Evolutionary conservation across 805 yeast species (phyloP), one percentile per base, ranked within the genome.

Genomic region (Candida chilensis): DNA sequence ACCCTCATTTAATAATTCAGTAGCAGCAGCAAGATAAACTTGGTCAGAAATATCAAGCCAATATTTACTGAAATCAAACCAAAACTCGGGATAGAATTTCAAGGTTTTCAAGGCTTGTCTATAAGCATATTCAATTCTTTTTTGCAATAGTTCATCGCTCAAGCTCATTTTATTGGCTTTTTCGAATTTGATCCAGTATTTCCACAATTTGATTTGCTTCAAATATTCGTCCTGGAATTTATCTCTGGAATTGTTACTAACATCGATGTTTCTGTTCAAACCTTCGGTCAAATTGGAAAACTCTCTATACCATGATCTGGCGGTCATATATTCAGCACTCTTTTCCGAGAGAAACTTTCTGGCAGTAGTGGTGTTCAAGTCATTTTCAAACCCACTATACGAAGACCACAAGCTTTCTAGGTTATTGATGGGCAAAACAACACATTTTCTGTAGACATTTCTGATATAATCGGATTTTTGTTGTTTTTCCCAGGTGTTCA

Each of bases 381-480:
- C 79, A 42, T 78, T 84, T 53, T 90, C 97, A 76, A 92, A 92
- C 35, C 67, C 63, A 15, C 84, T 78, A 52, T 87, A 90, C 30
- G 63, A 75, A 35, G 71, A 62, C 98, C 98, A 90, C 33, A 82
- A 61, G 15, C 64, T 66, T 48, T 88, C 96, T 28, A 90, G 57
- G 36, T 76, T 74, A 29, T 69, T 68, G 17, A 84, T 64, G 4
- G 98, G 98, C n/a, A 76, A 66, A n/a, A 70, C 60, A 13, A 87
- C 63, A 38, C 81, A 74, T 35, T 71, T 71, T 40, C 80, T 73
- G 51, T 79, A 85, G 4, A 81, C 66, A 37, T 75, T 77, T 42
- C 97, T 67, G 28, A 82, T 71, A 44, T 78, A 60, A 44, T 85
- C 95, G 44, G 71, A 67, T 39, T 83, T 79, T 42, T 82, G 88